These are phyloP conservation scores for Plasmodium yoelii DNA, from an alignment of 169 alveolate genomes.

Conservation along the genomic window DNA sequence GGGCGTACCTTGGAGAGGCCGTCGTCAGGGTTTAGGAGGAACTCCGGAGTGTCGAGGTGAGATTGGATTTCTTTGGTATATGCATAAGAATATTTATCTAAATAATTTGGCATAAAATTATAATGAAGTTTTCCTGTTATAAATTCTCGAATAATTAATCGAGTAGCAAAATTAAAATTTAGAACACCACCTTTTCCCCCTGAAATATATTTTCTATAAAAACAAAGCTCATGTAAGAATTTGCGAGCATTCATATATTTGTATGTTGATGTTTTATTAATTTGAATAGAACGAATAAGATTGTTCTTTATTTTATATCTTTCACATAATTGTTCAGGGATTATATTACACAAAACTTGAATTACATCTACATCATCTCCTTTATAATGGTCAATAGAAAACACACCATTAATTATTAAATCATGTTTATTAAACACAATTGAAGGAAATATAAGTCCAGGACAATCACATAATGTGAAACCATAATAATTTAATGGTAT, in stretches of 20 bases:
- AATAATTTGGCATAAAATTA: conserved; percentile 78
- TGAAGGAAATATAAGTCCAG: conserved; percentile 98
- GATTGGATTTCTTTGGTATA: conserved; percentile 1
- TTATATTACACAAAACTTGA: conserved; percentile 94
- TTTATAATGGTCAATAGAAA: conserved; percentile 95
- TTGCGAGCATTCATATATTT: conserved; percentile 85
- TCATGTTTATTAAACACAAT: conserved; percentile 96
- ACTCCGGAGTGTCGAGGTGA: neutral
- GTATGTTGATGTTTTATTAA: neutral
- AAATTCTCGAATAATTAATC: conserved; percentile 94
- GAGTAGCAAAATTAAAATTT: conserved; percentile 95
- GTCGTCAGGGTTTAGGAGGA: neutral
- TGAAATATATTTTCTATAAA: conserved; percentile 85
- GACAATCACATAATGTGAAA: conserved; percentile 96
- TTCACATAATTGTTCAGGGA: conserved; percentile 90
- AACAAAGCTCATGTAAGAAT: conserved; percentile 88
- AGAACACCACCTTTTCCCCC: conserved; percentile 96
- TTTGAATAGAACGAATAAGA: conserved; percentile 35
- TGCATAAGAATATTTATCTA: neutral
- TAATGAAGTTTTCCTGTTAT: conserved; percentile 94
- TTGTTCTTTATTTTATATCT: conserved; percentile 73
- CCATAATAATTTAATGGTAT: conserved; percentile 84
- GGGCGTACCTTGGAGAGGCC: neutral
- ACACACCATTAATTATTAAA: conserved; percentile 96
- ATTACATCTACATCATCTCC: conserved; percentile 93